Evolutionary conservation across 345 rosid genomes (phyloP).

Genomic region (Eucalyptus polybractea): DNA sequence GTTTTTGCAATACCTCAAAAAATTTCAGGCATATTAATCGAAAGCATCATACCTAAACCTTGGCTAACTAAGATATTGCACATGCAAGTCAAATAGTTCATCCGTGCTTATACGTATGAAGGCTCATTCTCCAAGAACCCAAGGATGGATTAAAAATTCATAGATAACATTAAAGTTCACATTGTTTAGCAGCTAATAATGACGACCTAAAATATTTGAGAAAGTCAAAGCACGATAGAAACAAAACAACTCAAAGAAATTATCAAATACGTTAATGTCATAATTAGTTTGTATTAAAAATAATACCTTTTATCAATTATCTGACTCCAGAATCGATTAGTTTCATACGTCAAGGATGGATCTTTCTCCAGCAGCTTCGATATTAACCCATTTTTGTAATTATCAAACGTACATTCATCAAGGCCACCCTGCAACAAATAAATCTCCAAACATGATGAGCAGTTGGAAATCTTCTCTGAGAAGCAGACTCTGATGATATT

Average conservation of each 20-base stretch:
- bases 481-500: not conserved
- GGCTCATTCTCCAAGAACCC: not conserved
- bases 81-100: not conserved
- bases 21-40: not conserved
- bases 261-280: not conserved
- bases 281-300: not conserved
- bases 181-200: not conserved
- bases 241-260: not conserved
- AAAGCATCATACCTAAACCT: not conserved
- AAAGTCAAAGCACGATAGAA: not conserved
- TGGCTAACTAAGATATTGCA: not conserved
- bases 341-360: slow-evolving; percentile 68
- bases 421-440: slow-evolving; percentile 43
- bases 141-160: not conserved
- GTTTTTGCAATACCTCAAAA: not conserved
- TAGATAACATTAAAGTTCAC: not conserved
- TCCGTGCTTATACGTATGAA: not conserved
- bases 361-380: slow-evolving; percentile 84
- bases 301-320: slow-evolving; percentile 72
- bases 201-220: not conserved
- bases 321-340: slow-evolving; percentile 81
- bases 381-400: slow-evolving; percentile 64
- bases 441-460: not conserved
- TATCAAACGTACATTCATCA: slow-evolving; percentile 63
- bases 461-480: not conserved